phyloP scores from a whole-genome alignment of 2,329 filamentous ascomycete species.

The Chaetomium sp. region DNA sequence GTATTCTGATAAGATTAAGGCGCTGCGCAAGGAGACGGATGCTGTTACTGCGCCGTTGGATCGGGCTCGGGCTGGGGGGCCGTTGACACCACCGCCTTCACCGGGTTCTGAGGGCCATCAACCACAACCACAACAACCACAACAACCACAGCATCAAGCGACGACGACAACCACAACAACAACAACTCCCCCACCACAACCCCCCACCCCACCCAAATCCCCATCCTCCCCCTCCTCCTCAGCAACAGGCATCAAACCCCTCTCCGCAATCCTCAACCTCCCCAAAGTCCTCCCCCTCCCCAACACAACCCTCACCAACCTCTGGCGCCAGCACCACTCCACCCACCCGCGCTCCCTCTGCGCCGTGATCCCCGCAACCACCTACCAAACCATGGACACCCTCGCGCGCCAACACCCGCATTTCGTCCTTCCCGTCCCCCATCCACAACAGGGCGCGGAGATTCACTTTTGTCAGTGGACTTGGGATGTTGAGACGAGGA shows the following conservation, averaged over 20 bases:
- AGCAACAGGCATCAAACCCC: conserved; percentile 36
- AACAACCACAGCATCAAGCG: conserved; percentile 11
- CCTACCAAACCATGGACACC: conserved; percentile 65
- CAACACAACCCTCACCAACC: conserved; percentile 70
- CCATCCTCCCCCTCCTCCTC: conserved; percentile 21
- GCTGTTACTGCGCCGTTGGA: conserved; percentile 35
- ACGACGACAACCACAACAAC: conserved; percentile 11
- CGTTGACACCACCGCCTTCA: not conserved
- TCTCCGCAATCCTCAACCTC: conserved; percentile 62
- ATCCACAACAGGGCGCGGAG: conserved; percentile 63
- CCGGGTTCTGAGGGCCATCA: not conserved
- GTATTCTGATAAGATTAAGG: conserved; percentile 77
- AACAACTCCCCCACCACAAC: conserved; percentile 9
- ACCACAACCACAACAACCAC: not conserved
- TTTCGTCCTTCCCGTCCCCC: conserved; percentile 85
- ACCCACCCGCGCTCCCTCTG: conserved; percentile 68
- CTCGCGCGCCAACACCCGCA: conserved; percentile 71
- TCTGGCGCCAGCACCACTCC: conserved; percentile 88
- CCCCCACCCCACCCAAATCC: conserved; percentile 11
- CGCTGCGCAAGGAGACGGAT: conserved; percentile 62
- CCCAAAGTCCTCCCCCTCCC: conserved; percentile 68
- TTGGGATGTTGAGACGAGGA: conserved; percentile 62
- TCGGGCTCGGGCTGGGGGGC: not conserved
- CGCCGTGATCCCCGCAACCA: conserved; percentile 67
- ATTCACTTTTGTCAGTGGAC: conserved; percentile 97